Evolutionary conservation across 768 basidiomycete genomes (phyloP).

Genomic region (Amanita inopinata): DNA sequence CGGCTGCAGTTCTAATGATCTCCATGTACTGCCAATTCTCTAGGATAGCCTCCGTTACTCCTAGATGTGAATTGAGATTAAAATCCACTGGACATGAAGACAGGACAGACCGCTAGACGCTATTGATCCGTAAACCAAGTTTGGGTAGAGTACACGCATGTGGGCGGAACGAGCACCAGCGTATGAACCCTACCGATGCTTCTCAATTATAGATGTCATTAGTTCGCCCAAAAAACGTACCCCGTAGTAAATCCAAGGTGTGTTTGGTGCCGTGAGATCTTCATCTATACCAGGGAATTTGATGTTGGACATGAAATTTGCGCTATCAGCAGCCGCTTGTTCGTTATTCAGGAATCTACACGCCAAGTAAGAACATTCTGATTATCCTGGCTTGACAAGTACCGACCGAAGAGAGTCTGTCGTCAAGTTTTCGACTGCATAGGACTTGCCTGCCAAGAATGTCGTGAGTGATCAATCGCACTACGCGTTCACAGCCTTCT

Average conservation of each 20-base stretch:
- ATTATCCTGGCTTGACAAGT: constrained; percentile 7
- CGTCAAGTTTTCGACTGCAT: constrained; percentile 67
- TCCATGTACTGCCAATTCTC: constrained; percentile 87
- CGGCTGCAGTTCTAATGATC: constrained; percentile 61
- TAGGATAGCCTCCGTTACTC: constrained; percentile 76
- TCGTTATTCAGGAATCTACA: constrained; percentile 83
- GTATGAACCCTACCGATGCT: constrained; percentile 89
- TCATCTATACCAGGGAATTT: constrained; percentile 63
- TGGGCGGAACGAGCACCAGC: constrained; percentile 92
- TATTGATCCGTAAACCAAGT: constrained; percentile 84
- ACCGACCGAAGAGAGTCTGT: constrained; percentile 71
- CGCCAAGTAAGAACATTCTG: too few species aligned
- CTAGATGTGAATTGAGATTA: constrained; percentile 25
- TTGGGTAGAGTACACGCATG: constrained; percentile 80
- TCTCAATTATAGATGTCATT: too few species aligned
- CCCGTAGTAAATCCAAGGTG: constrained; percentile 92
- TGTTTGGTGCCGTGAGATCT: constrained; percentile 59
- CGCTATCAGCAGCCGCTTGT: constrained; percentile 85
- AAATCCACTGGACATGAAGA: constrained; percentile 5
- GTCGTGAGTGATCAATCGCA: constrained; percentile 11
- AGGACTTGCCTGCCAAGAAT: constrained; percentile 48
- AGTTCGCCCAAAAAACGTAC: constrained; percentile 46
- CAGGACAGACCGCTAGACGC: constrained; percentile 63
- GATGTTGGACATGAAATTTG: constrained; percentile 80
- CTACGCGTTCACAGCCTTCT: constrained; percentile 10